Conservation (phyloP, 2,329 filamentous ascomycete genomes). For the Pseudogymnoascus sp. region DNA sequence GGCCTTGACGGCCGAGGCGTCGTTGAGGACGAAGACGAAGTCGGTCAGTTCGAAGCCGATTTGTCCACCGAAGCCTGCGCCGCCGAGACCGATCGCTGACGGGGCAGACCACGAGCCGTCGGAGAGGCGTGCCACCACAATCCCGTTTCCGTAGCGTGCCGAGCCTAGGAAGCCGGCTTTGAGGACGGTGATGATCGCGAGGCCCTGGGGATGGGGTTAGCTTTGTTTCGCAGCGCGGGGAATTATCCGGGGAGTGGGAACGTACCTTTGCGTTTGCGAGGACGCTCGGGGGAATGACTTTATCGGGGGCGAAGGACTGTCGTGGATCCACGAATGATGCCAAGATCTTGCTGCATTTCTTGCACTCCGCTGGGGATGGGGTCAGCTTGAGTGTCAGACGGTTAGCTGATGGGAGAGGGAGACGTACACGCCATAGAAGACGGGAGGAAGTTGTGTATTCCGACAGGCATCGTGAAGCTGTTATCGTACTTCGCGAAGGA, state of each 20-base stretch:
- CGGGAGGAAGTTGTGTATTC: conserved; percentile 58
- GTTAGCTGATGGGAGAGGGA: conserved; percentile 12
- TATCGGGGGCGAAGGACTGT: conserved; percentile 91
- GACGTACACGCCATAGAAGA: conserved; percentile 60
- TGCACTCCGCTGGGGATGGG: conserved; percentile 70
- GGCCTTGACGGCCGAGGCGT: conserved; percentile 77
- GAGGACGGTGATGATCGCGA: conserved; percentile 77
- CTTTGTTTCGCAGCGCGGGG: neutral
- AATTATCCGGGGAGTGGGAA: conserved; percentile 11
- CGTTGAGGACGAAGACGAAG: conserved; percentile 98
- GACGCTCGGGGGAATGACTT: conserved; percentile 86
- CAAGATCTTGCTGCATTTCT: conserved; percentile 93
- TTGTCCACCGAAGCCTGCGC: conserved; percentile 76
- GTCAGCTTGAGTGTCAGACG: conserved; percentile 16
- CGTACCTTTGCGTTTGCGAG: conserved; percentile 82
- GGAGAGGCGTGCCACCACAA: conserved; percentile 70
- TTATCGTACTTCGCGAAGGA: conserved; percentile 6
- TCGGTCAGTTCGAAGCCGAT: conserved; percentile 83
- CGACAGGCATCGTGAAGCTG: conserved; percentile 31
- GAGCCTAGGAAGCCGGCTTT: conserved; percentile 82
- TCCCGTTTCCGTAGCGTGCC: conserved; percentile 70
- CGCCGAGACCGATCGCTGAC: conserved; percentile 70
- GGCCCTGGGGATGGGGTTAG: conserved; percentile 42
- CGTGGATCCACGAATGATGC: conserved; percentile 88
- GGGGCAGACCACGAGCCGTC: conserved; percentile 77